phyloP scores from a whole-genome alignment of 306 rosid genomes.

The Rubus idaeus region DNA sequence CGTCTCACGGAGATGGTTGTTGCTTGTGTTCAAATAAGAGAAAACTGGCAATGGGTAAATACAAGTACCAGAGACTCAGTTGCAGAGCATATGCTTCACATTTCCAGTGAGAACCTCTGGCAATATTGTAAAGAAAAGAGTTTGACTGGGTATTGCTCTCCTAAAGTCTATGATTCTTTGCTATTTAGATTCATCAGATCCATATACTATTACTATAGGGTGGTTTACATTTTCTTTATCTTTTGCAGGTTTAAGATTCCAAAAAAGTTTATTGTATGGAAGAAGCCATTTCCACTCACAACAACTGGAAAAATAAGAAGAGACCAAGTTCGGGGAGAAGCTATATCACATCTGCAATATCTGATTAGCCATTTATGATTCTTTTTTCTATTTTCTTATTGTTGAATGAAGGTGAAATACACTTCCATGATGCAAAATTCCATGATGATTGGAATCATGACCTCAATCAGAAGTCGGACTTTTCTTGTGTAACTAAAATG shows the following conservation, averaged over 20 bases:
- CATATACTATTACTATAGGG: background rate
- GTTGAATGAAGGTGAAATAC: slow-evolving; percentile 1
- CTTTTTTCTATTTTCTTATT: background rate
- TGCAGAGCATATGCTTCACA: slow-evolving; percentile 32
- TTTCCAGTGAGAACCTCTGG: slow-evolving; percentile 52
- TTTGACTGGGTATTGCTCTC: slow-evolving; percentile 55
- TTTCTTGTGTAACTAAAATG: background rate
- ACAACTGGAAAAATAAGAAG: slow-evolving; percentile 67
- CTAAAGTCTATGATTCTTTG: background rate
- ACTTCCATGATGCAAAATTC: background rate
- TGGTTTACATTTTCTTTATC: slow-evolving; percentile 1
- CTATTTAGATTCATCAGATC: too few relatives aligned
- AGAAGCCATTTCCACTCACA: slow-evolving; percentile 70
- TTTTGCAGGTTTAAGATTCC: slow-evolving; percentile 84
- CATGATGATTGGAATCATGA: background rate
- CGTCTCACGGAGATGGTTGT: slow-evolving; percentile 62
- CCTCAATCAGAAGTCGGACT: background rate
- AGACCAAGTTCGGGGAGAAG: slow-evolving; percentile 54
- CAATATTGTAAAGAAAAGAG: slow-evolving; percentile 45
- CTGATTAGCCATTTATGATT: slow-evolving; percentile 62
- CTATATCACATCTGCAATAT: slow-evolving; percentile 36
- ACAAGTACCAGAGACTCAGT: slow-evolving; percentile 12
- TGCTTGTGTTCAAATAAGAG: slow-evolving; percentile 58
- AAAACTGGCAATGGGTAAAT: slow-evolving; percentile 66
- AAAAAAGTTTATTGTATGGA: slow-evolving; percentile 54